Conservation (phyloP, 2,329 filamentous ascomycete genomes). For the Fragosphaeria purpurea region DNA sequence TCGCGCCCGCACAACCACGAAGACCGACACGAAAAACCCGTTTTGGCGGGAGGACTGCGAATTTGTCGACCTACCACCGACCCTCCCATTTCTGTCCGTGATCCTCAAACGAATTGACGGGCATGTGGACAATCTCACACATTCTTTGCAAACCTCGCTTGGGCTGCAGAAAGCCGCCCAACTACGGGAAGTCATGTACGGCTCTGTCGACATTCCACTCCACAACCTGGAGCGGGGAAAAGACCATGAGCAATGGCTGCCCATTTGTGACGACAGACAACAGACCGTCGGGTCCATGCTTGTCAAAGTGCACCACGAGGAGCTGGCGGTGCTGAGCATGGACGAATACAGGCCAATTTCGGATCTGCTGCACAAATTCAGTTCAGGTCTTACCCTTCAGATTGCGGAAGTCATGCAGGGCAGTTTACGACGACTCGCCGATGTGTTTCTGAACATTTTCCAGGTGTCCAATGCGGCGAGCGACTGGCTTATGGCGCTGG, state of each 20-base stretch:
- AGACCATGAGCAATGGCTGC: constrained; percentile 82
- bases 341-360: constrained; percentile 77
- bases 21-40: constrained; percentile 59
- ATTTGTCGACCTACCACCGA: constrained; percentile 61
- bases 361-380: constrained; percentile 75
- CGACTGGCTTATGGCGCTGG: constrained; percentile 86
- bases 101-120: constrained; percentile 58
- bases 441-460: constrained; percentile 86
- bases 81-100: constrained; percentile 58
- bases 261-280: constrained; percentile 64
- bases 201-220: constrained; percentile 72
- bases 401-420: constrained; percentile 70
- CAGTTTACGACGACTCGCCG: constrained; percentile 69
- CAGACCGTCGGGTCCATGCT: constrained; percentile 75
- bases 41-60: constrained; percentile 79
- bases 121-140: constrained; percentile 34
- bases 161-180: constrained; percentile 32
- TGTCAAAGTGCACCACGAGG: constrained; percentile 73
- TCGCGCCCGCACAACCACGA: constrained; percentile 63
- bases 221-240: constrained; percentile 68
- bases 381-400: constrained; percentile 71
- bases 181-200: constrained; percentile 45
- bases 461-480: constrained; percentile 77
- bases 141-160: constrained; percentile 33
- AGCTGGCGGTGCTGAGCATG: constrained; percentile 78